Percentiles rank a stretch among this genome's conserved stretches.
Evolutionary conservation across 768 basidiomycete species (phyloP).

Genomic region (Agrocybe praecox): DNA sequence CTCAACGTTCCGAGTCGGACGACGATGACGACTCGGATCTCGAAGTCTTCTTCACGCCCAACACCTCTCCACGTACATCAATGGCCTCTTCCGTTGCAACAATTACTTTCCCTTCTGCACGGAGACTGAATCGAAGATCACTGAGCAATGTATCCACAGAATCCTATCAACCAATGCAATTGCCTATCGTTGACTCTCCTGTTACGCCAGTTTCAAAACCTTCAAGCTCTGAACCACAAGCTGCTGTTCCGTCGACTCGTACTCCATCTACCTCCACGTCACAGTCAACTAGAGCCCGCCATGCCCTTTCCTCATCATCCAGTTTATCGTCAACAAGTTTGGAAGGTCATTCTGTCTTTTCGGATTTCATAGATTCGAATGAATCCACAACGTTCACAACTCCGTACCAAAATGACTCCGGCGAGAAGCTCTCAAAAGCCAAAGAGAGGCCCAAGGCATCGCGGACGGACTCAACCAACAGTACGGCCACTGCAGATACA

Average conservation of each 20-base stretch:
- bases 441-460: not conserved
- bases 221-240: not conserved
- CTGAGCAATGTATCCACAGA: conserved; percentile 14
- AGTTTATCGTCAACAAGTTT: conserved; percentile 38
- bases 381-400: conserved; percentile 9
- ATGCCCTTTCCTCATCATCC: conserved; percentile 26
- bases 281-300: conserved; percentile 13
- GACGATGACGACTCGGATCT: conserved; percentile 27
- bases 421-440: not conserved
- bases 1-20: conserved; percentile 15
- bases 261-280: conserved; percentile 22
- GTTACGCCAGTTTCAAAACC: conserved; percentile 1
- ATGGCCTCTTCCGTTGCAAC: conserved; percentile 35
- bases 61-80: conserved; percentile 54
- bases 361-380: conserved; percentile 27
- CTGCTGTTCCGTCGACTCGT: conserved; percentile 26
- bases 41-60: conserved; percentile 67
- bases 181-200: not conserved
- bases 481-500: not conserved
- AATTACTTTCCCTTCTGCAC: conserved; percentile 24
- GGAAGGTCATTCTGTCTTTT: conserved; percentile 42
- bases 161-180: conserved; percentile 8
- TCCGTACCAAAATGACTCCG: conserved; percentile 22
- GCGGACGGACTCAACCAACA: not conserved
- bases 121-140: conserved; percentile 27